Conservation (phyloP, 768 basidiomycete species). For the Lentinula guzmanii region DNA sequence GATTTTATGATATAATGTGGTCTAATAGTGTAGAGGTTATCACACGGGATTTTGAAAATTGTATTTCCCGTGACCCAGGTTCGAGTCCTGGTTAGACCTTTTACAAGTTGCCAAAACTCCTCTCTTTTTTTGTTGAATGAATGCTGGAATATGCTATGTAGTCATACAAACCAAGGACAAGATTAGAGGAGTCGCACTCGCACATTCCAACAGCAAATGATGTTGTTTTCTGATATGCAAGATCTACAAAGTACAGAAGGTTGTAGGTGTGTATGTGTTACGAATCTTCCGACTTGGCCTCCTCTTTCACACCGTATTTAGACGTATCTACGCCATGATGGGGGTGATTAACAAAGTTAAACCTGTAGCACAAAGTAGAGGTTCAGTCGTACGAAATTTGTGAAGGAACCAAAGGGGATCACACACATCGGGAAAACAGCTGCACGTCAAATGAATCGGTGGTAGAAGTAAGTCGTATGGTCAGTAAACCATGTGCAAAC, state of each 20-base stretch:
- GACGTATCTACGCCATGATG: conserved; percentile 80
- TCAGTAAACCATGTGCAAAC: no score
- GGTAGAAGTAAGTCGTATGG: no score
- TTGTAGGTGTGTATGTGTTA: background rate
- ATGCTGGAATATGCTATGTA: background rate
- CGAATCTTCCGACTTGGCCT: conserved; percentile 21
- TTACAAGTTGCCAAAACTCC: background rate
- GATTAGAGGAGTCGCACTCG: no score
- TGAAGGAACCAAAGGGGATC: no score
- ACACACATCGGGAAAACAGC: conserved; percentile 74
- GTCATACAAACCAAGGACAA: background rate
- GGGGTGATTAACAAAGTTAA: conserved; percentile 92
- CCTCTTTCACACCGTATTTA: conserved; percentile 56
- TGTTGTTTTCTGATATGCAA: no score
- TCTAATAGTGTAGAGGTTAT: conserved; percentile 2
- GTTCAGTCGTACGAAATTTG: no score
- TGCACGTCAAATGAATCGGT: conserved; percentile 18
- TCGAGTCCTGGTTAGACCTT: conserved; percentile 8
- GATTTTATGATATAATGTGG: background rate
- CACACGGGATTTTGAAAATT: background rate
- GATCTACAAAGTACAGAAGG: no score
- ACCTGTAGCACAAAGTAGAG: conserved; percentile 42
- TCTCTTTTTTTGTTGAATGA: background rate
- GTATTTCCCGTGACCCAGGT: conserved; percentile 5
- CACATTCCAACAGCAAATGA: no score